Evolutionary conservation across 441 rosid genomes (phyloP), one percentile per base, ranked within the genome.

Genomic region (Arabidopsis lyrata): DNA sequence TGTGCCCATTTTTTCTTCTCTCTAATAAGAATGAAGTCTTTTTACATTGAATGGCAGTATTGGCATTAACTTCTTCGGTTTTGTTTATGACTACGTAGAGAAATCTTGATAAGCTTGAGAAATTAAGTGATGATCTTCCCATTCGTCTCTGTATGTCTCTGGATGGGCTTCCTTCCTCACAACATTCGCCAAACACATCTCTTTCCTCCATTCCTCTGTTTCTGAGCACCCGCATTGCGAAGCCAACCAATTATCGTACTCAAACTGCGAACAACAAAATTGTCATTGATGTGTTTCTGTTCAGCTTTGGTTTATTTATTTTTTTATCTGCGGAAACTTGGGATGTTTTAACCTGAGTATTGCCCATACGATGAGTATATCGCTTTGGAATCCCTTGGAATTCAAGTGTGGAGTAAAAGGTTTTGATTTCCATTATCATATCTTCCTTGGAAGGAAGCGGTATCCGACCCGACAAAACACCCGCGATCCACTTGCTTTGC

Each of bases 401-500:
- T 80, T 89, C 91, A n/a, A 86, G 87, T 12, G 74, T 52, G 1
- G 81, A 63, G 55, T 90, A 89, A 12, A 88, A 84, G 13, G 75
- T 72, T 56, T 80, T 75, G 31, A 82, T 60, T 36, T 86, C 89
- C 52, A 81, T 72, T 86, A 79, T 83, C 97, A 90, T 90, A 76
- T 85, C 88, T 68, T 86, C 84, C 29, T 75, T 66, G 0, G 85
- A 78, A 27, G 98, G 91, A 63, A 90, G 91, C 8, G 22, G 54
- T n/a, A 87, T 64, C 55, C 87, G 82, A 69, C 93, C 94, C 13
- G 97, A 91, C 71, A 93, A 77, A 77, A 80, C 78, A 65, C 93
- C 86, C 0, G 96, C 89, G 42, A 91, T 81, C 98, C 97, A 93
- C 82, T 89, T 89, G 90, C 90, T 86, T 84, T 91, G 96, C 8